Conservation (phyloP, 257 asterid species). For the Nicotiana tabacum region DNA sequence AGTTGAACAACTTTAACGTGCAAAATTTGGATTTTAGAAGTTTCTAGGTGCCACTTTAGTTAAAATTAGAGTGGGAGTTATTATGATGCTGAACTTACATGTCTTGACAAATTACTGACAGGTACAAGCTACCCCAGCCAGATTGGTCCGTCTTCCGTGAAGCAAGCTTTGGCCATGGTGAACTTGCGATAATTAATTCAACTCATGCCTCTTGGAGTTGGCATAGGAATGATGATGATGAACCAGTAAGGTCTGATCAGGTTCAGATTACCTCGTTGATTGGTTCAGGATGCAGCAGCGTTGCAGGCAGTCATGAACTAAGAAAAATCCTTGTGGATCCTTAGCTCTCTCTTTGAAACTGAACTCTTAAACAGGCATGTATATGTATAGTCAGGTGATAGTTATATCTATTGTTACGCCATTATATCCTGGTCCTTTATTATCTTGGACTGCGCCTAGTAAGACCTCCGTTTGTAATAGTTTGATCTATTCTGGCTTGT, state of each 20-base stretch:
- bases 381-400: neutral
- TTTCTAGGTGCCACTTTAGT: neutral
- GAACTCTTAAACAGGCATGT: neutral
- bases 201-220: conserved; percentile 94
- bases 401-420: neutral
- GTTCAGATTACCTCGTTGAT: conserved; percentile 56
- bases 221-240: conserved; percentile 90
- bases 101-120: conserved; percentile 18
- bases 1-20: neutral
- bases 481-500: neutral
- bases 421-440: neutral
- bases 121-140: conserved; percentile 60
- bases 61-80: neutral
- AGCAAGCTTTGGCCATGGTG: conserved; percentile 98
- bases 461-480: neutral
- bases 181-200: conserved; percentile 54
- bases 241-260: conserved; percentile 68
- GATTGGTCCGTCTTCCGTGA: conserved; percentile 88
- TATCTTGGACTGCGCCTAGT: neutral
- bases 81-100: neutral
- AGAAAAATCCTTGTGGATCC: conserved; percentile 17
- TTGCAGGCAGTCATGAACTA: conserved; percentile 19
- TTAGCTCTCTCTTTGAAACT: neutral
- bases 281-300: conserved; percentile 46
- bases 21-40: neutral